Evolutionary conservation across 768 basidiomycete species (phyloP).

Genomic region (Lyophyllum shimeji): DNA sequence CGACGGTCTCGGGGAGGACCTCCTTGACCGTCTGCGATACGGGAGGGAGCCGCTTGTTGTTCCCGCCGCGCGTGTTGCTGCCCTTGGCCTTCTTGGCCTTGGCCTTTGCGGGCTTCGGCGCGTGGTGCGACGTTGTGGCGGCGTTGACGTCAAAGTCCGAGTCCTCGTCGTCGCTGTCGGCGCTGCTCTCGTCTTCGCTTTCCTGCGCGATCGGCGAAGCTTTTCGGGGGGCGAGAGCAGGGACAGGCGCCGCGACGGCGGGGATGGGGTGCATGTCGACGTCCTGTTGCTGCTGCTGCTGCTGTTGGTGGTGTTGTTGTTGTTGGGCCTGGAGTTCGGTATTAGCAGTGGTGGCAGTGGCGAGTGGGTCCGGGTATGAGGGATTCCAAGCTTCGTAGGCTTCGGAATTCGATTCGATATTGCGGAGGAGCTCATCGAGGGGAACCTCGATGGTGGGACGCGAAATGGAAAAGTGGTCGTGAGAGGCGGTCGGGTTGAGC

Average conservation of each 20-base stretch:
- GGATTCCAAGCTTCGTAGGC: constrained; percentile 19
- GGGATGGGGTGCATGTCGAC: constrained; percentile 26
- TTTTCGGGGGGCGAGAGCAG: constrained; percentile 14
- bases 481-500: constrained; percentile 43
- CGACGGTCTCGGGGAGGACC: constrained; percentile 49
- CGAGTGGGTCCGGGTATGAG: constrained; percentile 10
- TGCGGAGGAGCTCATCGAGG: constrained; percentile 76
- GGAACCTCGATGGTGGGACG: constrained; percentile 86
- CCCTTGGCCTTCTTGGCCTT: no score
- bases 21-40: constrained; percentile 42
- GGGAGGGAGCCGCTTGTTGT: constrained; percentile 30
- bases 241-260: constrained; percentile 11
- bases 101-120: no score
- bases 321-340: constrained; percentile 21
- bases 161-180: constrained; percentile 36
- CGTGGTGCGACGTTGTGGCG: no score
- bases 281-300: constrained; percentile 24
- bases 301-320: no score
- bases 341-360: constrained; percentile 1
- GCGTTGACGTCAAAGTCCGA: constrained; percentile 33
- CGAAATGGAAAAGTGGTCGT: constrained; percentile 58
- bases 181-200: constrained; percentile 32
- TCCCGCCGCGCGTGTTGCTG: no score
- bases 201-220: constrained; percentile 21
- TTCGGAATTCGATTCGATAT: constrained; percentile 34